Evolutionary conservation across 257 asterid genomes (phyloP).

Genomic region (Solanum acaule): DNA sequence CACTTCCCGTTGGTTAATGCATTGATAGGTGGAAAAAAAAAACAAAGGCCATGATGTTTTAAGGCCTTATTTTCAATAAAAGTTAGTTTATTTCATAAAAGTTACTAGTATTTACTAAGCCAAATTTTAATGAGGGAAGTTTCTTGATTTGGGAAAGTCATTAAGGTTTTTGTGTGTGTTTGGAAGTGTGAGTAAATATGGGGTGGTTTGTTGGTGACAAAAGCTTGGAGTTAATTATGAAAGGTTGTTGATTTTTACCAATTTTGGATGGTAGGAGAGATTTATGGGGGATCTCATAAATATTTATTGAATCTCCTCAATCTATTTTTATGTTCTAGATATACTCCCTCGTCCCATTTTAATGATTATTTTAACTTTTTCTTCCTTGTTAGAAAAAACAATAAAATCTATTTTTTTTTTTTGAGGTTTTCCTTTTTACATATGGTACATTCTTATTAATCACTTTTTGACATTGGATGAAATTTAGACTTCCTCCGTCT

Average conservation of each 20-base stretch:
- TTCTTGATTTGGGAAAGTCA: neutral
- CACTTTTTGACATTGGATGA: too few species aligned
- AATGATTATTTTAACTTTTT: too few species aligned
- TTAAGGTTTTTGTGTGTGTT: neutral
- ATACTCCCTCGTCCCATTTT: too few species aligned
- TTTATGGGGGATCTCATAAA: constrained; percentile 11
- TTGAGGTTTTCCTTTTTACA: too few species aligned
- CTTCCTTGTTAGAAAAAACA: neutral
- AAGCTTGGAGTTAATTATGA: constrained; percentile 14
- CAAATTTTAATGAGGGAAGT: neutral
- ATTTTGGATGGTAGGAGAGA: constrained; percentile 13
- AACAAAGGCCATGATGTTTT: neutral
- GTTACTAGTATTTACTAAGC: too few species aligned
- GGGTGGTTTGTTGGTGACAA: constrained; percentile 23
- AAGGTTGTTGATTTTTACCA: constrained; percentile 8
- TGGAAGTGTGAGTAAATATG: neutral
- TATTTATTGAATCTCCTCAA: neutral
- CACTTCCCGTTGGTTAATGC: neutral
- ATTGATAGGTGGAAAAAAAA: neutral
- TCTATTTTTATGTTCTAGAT: neutral
- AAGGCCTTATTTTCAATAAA: too few species aligned
- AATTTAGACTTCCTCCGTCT: too few species aligned
- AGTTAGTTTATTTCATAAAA: neutral
- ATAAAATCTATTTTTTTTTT: too few species aligned
- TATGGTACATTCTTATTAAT: too few species aligned